Evolutionary conservation across 345 rosid genomes (phyloP).

Genomic region (Rhodomyrtus tomentosa): DNA sequence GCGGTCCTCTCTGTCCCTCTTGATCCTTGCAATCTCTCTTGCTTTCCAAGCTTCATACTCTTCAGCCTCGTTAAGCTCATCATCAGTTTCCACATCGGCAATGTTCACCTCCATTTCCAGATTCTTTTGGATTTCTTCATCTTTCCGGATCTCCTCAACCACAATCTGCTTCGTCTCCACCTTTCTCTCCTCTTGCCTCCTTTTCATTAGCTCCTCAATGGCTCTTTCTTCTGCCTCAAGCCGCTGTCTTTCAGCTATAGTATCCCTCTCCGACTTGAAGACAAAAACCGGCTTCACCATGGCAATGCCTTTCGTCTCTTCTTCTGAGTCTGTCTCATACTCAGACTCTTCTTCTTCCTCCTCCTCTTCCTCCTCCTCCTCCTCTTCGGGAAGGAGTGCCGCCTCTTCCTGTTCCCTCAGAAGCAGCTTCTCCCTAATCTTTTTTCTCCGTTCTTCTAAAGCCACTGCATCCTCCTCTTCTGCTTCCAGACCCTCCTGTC

Average conservation of each 20-base stretch:
- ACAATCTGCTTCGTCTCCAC: not conserved
- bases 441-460: not conserved
- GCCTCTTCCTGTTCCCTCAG: not conserved
- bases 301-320: not conserved
- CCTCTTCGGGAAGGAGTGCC: not conserved
- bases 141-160: not conserved
- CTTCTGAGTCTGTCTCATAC: not conserved
- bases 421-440: not conserved
- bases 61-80: not conserved
- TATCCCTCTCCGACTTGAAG: not conserved
- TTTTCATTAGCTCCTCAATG: not conserved
- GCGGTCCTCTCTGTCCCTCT: not conserved
- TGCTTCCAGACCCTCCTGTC: not conserved
- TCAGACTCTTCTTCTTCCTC: not conserved
- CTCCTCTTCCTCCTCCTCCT: not conserved
- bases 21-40: not conserved
- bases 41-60: not conserved
- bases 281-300: not conserved
- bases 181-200: not conserved
- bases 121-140: not conserved
- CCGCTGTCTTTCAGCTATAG: not conserved
- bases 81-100: not conserved
- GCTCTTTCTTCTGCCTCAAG: not conserved
- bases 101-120: not conserved
- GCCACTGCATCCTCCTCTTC: not conserved